phyloP scores from a whole-genome alignment of 2,329 filamentous ascomycete genomes.

The Paracoccidioides brasiliensis region DNA sequence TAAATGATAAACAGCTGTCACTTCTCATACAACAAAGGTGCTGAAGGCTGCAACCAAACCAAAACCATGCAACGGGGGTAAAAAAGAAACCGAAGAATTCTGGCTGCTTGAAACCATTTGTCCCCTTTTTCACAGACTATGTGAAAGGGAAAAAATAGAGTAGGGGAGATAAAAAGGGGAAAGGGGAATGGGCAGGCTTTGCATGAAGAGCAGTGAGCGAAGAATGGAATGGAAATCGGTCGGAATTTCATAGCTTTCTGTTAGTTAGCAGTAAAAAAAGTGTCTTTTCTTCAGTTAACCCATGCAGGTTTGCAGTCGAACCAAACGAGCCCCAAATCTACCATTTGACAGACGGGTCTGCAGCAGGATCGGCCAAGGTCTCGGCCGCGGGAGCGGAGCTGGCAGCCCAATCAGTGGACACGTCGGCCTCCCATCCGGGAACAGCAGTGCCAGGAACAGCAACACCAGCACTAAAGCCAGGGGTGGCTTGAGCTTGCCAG shows the following conservation, averaged over 20 bases:
- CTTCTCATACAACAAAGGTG: background rate
- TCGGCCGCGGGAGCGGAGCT: conserved; percentile 32
- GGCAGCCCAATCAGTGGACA: conserved; percentile 40
- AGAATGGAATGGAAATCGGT: background rate
- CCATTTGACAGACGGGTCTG: conserved; percentile 30
- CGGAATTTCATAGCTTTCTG: background rate
- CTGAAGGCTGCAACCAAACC: background rate
- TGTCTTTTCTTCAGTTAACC: background rate
- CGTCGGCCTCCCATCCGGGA: conserved; percentile 49
- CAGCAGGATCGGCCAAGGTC: conserved; percentile 18
- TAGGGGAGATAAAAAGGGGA: background rate
- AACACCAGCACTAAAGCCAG: conserved; percentile 51
- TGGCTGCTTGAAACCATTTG: background rate
- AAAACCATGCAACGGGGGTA: conserved; percentile 2
- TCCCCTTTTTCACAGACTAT: background rate
- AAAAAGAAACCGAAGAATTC: background rate
- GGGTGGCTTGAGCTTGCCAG: conserved; percentile 64
- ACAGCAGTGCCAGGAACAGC: conserved; percentile 49
- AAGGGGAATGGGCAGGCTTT: background rate
- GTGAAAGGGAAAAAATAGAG: background rate
- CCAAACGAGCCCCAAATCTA: conserved; percentile 16
- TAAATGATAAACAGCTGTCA: background rate
- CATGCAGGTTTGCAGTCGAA: background rate
- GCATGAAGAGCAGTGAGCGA: background rate
- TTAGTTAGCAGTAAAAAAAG: background rate